Evolutionary conservation across 163 green algal genomes (phyloP).

Genomic region (Scenedesmus sp.): DNA sequence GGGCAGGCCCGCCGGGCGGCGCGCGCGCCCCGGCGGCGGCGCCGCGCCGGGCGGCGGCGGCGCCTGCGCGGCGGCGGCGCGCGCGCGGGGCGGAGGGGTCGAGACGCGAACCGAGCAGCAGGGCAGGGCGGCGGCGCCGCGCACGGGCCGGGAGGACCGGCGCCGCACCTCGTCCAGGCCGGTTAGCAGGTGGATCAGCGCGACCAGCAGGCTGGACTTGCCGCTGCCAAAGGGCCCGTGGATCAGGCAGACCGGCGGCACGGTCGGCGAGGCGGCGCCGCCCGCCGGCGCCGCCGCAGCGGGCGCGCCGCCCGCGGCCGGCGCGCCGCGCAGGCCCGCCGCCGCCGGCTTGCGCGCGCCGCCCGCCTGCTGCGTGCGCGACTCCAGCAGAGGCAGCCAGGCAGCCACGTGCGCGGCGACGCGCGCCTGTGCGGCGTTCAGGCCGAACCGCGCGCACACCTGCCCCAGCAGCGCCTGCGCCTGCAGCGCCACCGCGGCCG

Average conservation of each 20-base stretch:
- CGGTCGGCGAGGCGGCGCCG: slow-evolving; percentile 2
- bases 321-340: too few relatives aligned
- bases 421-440: slow-evolving; percentile 20
- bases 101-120: not conserved
- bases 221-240: slow-evolving; percentile 76
- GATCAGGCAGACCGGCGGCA: slow-evolving; percentile 77
- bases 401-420: slow-evolving; percentile 25
- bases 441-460: slow-evolving; percentile 22
- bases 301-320: too few relatives aligned
- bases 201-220: slow-evolving; percentile 86
- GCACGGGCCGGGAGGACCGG: too few relatives aligned
- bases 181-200: slow-evolving; percentile 77
- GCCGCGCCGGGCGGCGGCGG: not conserved
- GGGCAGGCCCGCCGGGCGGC: not conserved
- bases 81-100: too few relatives aligned
- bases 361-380: too few relatives aligned
- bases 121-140: not conserved
- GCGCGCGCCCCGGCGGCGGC: not conserved
- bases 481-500: too few relatives aligned
- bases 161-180: slow-evolving; percentile 18
- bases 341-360: too few relatives aligned
- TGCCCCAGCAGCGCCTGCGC: not conserved
- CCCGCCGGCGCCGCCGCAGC: slow-evolving; percentile 1
- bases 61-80: not conserved
- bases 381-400: slow-evolving; percentile 32